A percentile compares a stretch with the other conserved stretches of the same genome.
Evolutionary conservation across 148 eudicot genomes (phyloP).

Genomic region (Vaccinium vitisidaea): DNA sequence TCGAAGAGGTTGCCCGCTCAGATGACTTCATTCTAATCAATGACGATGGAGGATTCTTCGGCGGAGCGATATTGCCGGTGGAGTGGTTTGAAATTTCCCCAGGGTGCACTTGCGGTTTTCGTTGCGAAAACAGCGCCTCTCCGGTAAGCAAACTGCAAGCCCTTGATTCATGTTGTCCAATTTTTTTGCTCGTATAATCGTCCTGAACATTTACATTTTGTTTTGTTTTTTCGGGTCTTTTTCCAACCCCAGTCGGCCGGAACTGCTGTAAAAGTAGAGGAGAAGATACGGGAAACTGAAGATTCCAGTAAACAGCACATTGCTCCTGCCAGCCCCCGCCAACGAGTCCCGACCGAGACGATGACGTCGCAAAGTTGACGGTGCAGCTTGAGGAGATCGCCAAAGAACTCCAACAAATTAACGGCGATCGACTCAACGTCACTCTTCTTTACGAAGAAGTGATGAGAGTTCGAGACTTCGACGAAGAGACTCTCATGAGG

Average conservation of each 20-base stretch:
- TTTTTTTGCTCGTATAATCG: too few relatives aligned
- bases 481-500: not conserved
- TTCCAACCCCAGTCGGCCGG: too few relatives aligned
- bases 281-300: too few relatives aligned
- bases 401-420: not conserved
- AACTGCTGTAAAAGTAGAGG: not conserved
- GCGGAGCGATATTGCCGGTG: not conserved
- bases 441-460: not conserved
- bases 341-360: too few relatives aligned
- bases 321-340: not conserved
- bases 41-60: too few relatives aligned
- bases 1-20: too few relatives aligned
- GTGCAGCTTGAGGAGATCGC: not conserved
- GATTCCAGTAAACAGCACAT: not conserved
- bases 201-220: too few relatives aligned
- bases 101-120: not conserved
- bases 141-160: not conserved
- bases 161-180: not conserved
- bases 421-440: not conserved
- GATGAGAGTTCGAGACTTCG: not conserved
- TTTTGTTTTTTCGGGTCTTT: too few relatives aligned
- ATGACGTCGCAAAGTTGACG: not conserved
- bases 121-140: not conserved
- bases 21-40: too few relatives aligned
- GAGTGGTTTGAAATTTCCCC: not conserved